Percentiles rank a stretch among this genome's conserved stretches.
Evolutionary conservation across 2,329 filamentous ascomycete genomes (phyloP).

Genomic region (Alternaria sp.): DNA sequence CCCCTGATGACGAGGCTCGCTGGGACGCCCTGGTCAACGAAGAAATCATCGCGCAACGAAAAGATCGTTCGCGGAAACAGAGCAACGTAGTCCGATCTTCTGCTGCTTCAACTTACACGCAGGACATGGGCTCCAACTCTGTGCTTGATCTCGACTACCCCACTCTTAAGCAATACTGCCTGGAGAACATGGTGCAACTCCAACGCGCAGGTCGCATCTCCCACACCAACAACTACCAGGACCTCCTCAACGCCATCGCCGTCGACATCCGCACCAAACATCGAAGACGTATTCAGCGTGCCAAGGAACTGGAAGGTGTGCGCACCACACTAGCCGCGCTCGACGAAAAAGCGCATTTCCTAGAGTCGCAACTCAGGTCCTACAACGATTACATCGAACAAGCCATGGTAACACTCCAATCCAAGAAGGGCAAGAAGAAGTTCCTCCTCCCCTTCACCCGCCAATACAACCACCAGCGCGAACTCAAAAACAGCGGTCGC

Average conservation of each 20-base stretch:
- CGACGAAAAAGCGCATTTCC: slow-evolving; percentile 86
- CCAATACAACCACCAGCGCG: slow-evolving; percentile 97
- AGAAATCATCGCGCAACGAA: slow-evolving; percentile 67
- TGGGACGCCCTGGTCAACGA: slow-evolving; percentile 84
- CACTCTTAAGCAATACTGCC: slow-evolving; percentile 88
- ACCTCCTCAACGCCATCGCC: slow-evolving; percentile 96
- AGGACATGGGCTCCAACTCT: slow-evolving; percentile 55
- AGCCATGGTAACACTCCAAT: slow-evolving; percentile 95
- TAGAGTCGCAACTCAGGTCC: slow-evolving; percentile 93
- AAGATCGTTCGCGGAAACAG: slow-evolving; percentile 61
- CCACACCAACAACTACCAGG: slow-evolving; percentile 89
- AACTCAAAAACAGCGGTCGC: slow-evolving; percentile 89
- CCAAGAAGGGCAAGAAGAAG: slow-evolving; percentile 93
- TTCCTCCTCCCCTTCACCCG: slow-evolving; percentile 97
- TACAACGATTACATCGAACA: slow-evolving; percentile 99
- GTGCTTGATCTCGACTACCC: slow-evolving; percentile 92
- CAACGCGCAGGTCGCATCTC: slow-evolving; percentile 89
- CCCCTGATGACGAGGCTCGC: slow-evolving; percentile 84
- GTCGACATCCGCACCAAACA: slow-evolving; percentile 98
- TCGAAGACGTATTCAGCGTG: slow-evolving; percentile 86
- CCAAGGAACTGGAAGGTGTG: slow-evolving; percentile 87
- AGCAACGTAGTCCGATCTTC: slow-evolving; percentile 69
- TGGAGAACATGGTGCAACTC: slow-evolving; percentile 91
- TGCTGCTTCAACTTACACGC: slow-evolving; percentile 83
- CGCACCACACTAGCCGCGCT: slow-evolving; percentile 77